Conservation (phyloP, 2,329 filamentous ascomycete genomes). For the Tolypocladium paradoxum region DNA sequence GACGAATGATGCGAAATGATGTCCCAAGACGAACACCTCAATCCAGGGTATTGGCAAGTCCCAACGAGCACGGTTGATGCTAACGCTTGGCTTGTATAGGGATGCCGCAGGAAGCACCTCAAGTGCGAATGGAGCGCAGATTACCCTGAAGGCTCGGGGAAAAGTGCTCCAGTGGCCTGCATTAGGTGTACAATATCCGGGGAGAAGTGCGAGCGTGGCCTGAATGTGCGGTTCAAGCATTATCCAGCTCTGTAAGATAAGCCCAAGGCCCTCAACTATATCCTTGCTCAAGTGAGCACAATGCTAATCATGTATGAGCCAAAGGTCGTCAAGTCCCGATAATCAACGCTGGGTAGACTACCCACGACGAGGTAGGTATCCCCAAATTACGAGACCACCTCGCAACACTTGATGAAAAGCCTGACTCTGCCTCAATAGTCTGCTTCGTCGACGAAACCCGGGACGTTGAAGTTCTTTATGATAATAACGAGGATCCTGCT, state of each 20-base stretch:
- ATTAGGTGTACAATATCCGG: conserved; percentile 5
- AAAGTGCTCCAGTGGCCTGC: not conserved
- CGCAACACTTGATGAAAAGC: not conserved
- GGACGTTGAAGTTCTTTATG: not conserved
- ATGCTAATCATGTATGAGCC: not conserved
- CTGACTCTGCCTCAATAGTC: not conserved
- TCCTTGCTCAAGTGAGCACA: not conserved
- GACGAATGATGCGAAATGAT: not conserved
- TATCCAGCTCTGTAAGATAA: conserved; percentile 3
- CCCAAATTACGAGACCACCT: not conserved
- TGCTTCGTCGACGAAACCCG: conserved; percentile 1
- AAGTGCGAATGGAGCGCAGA: conserved; percentile 3
- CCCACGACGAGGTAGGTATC: not conserved
- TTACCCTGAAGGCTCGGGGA: not conserved
- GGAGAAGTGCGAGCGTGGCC: conserved; percentile 6
- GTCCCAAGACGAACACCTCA: not conserved
- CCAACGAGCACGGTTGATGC: not conserved
- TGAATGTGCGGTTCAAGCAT: conserved; percentile 8
- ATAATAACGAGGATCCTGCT: not conserved
- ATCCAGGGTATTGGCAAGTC: not conserved
- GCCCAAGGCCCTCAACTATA: not conserved
- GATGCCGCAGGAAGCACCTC: conserved; percentile 3
- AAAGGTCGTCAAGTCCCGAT: not conserved
- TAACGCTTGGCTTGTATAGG: not conserved
- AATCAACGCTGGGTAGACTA: not conserved